Base-by-base conservation (phyloP, 371 early-diverging fungal genomes). In the Phascolomyces articulosus region DNA sequence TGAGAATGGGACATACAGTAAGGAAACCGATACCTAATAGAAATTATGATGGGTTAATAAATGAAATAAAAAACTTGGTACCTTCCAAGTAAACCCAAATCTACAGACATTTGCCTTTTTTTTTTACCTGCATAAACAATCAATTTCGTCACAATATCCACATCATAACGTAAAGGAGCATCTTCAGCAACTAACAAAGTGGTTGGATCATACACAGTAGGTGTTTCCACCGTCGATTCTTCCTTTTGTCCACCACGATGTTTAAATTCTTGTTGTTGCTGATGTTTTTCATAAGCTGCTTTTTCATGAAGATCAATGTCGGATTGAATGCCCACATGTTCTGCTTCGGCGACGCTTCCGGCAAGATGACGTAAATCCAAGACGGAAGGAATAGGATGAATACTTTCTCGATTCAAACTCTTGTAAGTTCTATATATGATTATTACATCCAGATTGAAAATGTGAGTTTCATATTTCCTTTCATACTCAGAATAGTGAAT, bases 71-170 rank as follows among this genome's bases (percentile, higher is more conserved):
- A n/a, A n/a, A n/a, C n/a, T n/a, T n/a, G n/a, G n/a, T n/a, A n/a
- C n/a, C n/a, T n/a, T n/a, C n/a, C n/a, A n/a, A n/a, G n/a, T n/a
- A n/a, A 11, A 57, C 41, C 15, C 7, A 18, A 21, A 27, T 38
- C 15, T n/a, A 18, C 21, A 40, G 38, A 38, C 38, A 38, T 34
- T 34, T 2, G 6, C 11, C 2, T 2, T 11, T 34, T 34, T 34
- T 1, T 55, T 55, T 68, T 72, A 73, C 80, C 91, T 31, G 87
- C 85, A 74, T 90, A 90, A 15, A 90, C 89, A 53, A 90, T 85
- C 38, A 88, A 61, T 63, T 88, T 88, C 24, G 87, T 84, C 16
- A 87, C 87, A 77, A 87, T 88, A 62, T 89, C 88, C 20, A 90
- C 85, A 75, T 90, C 89, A 55, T 87, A 87, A 23, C 87, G 75